Base-by-base conservation (phyloP, 2,329 filamentous ascomycete species). In the Phialophora tarda region DNA sequence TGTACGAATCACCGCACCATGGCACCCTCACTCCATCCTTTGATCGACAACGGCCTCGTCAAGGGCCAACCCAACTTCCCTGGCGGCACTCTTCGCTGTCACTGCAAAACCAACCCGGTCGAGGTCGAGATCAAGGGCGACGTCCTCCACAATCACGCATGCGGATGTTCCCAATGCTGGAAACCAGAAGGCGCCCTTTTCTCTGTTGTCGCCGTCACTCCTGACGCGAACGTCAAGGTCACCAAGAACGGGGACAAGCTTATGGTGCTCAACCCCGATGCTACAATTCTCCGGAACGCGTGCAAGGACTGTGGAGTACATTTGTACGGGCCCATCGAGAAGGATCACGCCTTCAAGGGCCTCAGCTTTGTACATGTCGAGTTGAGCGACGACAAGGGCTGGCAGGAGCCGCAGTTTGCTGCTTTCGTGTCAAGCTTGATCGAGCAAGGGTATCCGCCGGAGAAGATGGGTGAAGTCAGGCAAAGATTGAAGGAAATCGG, bases 131-230 rank as follows among this genome's bases (percentile, higher is more conserved):
- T 90, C 47, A 76, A 72, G 65, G 79, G 83, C 74, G 86, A 89
- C 72, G 84, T 91, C 63, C 79, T 82, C 1, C 87, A 90, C 81
- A 90, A 91, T 81, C 88, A 91, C 78, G 87, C 86, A 63, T 90
- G 88, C 77, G 88, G 88, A 69, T 90, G 88, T 79, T 89, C 87
- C 62, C 88, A 90, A 77, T 90, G 88, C 83, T 91, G 87, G 87
- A 91, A 90, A 77, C 88, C 88, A 4, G 65, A 77, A 1, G 86
- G 86, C 32, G 82, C 87, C 0, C 83, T 90, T 67, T 90, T 91
- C 81, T 85, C 85, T 67, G 73, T 90, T 71, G 82, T 91, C 56
- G 88, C 79, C 65, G 88, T 90, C 61, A 77, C 90, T 2, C 84
- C 88, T 5, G 75, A 77, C 7, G 83, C 85, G 59, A 80, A 85